Evolutionary conservation across 2,329 filamentous ascomycete species (phyloP).

Genomic region (Claviceps pusilla): DNA sequence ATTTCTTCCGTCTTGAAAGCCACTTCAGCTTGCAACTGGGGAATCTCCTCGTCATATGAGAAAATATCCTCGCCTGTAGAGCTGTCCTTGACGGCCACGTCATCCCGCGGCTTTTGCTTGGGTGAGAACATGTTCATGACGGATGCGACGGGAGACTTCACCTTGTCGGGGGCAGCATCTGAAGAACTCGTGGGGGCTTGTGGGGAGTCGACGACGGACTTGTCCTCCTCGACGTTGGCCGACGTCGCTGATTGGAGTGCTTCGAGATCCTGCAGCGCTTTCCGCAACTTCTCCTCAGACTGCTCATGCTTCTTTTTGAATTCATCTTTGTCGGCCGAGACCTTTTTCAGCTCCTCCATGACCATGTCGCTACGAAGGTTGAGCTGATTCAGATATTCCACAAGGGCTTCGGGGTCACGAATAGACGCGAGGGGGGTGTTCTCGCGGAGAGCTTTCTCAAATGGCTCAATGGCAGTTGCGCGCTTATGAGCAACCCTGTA

Average conservation of each 20-base stretch:
- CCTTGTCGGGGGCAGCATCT: constrained; percentile 12
- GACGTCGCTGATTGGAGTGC: constrained; percentile 25
- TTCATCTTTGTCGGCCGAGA: constrained; percentile 67
- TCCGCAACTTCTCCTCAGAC: constrained; percentile 45
- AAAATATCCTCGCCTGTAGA: constrained; percentile 59
- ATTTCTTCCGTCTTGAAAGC: constrained; percentile 57
- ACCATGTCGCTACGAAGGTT: constrained; percentile 83
- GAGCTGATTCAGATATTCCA: constrained; percentile 81
- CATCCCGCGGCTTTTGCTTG: constrained; percentile 24
- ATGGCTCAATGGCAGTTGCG: constrained; percentile 77
- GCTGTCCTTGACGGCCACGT: constrained; percentile 13
- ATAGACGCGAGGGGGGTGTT: constrained; percentile 87
- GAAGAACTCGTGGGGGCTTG: constrained; percentile 4
- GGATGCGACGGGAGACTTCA: constrained; percentile 32
- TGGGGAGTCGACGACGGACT: constrained; percentile 4
- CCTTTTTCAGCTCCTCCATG: constrained; percentile 78
- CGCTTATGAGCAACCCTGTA: constrained; percentile 84
- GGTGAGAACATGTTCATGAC: constrained; percentile 36
- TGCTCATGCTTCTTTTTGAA: constrained; percentile 64
- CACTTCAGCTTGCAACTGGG: constrained; percentile 62
- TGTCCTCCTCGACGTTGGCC: constrained; percentile 16
- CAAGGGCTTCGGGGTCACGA: constrained; percentile 63
- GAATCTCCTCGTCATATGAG: constrained; percentile 79
- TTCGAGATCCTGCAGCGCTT: constrained; percentile 49
- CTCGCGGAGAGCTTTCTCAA: constrained; percentile 80